A percentile compares a stretch with the other conserved stretches of the same genome.
Conservation (phyloP, 2,329 filamentous ascomycete species). For the Rhynchosporium agropyri region DNA sequence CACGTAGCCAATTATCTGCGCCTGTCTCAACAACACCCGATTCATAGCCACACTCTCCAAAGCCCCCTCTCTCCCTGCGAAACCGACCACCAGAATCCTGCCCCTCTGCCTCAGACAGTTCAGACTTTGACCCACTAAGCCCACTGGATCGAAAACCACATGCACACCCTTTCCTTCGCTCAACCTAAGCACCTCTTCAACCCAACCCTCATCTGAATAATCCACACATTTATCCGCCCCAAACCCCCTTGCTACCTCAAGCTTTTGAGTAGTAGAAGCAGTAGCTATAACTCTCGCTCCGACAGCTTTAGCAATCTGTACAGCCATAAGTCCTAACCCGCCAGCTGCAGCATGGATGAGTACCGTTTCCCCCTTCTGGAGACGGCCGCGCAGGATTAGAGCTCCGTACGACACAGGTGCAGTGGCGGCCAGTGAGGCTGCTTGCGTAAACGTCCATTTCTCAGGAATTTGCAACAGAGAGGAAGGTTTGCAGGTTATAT, state of each 20-base stretch:
- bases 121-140: conserved; percentile 56
- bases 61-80: conserved; percentile 55
- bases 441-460: conserved; percentile 30
- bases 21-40: conserved; percentile 55
- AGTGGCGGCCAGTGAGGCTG: conserved; percentile 36
- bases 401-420: conserved; percentile 35
- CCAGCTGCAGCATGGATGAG: conserved; percentile 44
- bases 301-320: conserved; percentile 56
- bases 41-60: conserved; percentile 60
- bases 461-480: conserved; percentile 44
- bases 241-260: conserved; percentile 44
- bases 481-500: conserved; percentile 47
- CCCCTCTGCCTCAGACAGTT: conserved; percentile 57
- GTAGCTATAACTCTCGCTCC: conserved; percentile 58
- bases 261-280: conserved; percentile 52
- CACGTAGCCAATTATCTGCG: conserved; percentile 56
- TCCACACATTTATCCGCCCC: conserved; percentile 50
- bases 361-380: conserved; percentile 37
- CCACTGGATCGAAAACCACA: conserved; percentile 61
- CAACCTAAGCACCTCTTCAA: conserved; percentile 50
- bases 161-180: conserved; percentile 56
- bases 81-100: conserved; percentile 58
- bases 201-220: conserved; percentile 51
- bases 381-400: conserved; percentile 29
- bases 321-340: conserved; percentile 53